Base-by-base conservation (phyloP, 768 basidiomycete species). In the Cystofilobasidium ferigula region DNA sequence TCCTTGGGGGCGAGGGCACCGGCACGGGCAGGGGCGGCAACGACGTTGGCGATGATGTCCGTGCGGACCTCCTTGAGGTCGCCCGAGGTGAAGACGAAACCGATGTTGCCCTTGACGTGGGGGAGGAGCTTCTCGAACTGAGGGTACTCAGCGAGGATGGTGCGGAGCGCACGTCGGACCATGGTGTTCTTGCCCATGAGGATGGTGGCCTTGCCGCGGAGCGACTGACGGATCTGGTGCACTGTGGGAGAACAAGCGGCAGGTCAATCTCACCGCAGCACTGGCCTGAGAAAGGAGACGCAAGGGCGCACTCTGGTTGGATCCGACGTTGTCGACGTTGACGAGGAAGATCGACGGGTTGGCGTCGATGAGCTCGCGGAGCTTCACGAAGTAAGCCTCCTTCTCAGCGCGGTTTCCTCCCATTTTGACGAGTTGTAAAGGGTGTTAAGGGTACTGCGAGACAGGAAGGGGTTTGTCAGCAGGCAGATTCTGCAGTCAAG, bases 111-210 rank as follows among this genome's bases (percentile, higher is more conserved):
- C 78, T 81, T 89, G 80, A 99, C 82, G 82, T 88, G 84, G 70
- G 92, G 94, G 68, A 99, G 86, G 78, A 99, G 87, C 74, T 85
- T 87, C 81, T 99, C 95, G 81, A 86, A 93, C 76, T 92, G 86
- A 62, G 94, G 95, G 81, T 80, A 82, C 73, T 98, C 95, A 71
- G 82, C 69, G 75, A 97, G 85, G 79, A 97, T 85, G 74, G 86
- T 82, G 70, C 95, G 91, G 69, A 99, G 83, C 69, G 92, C 95
- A 73, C 95, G 90, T 81, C 95, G 89, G 74, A 99, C 93, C 94
- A 98, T 97, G 76, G 95, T 99, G 86, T 99, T 99, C 82, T 99
- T 99, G 76, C 95, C 95, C 95, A 99, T 99, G 73, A 99, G 79
- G 71, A 99, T 92, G 68, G 92, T 80, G 81, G 89, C 95, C 78